phyloP scores from a whole-genome alignment of 352 stramenopile genomes.

The Phytophthora multivora region DNA sequence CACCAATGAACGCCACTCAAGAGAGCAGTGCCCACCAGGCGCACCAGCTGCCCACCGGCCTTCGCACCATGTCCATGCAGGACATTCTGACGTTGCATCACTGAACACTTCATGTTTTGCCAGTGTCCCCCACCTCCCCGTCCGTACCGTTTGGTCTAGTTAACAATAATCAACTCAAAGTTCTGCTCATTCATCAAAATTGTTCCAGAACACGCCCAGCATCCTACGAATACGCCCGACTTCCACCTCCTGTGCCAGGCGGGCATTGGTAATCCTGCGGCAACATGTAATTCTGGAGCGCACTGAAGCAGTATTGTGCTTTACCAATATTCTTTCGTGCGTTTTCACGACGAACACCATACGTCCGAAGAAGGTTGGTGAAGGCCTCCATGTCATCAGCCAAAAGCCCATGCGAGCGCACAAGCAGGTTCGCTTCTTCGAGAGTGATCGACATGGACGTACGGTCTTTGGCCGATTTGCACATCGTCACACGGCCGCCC shows the following conservation, averaged over 20 bases:
- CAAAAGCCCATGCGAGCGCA: conserved; percentile 55
- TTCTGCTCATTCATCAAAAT: conserved; percentile 9
- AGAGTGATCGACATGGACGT: conserved; percentile 98
- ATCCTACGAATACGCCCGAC: conserved; percentile 59
- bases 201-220: conserved; percentile 10
- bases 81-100: conserved; percentile 58
- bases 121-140: conserved; percentile 7
- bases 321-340: conserved; percentile 89
- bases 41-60: conserved; percentile 12
- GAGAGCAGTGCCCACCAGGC: conserved; percentile 10
- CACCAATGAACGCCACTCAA: conserved; percentile 10
- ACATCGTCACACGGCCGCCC: conserved; percentile 94
- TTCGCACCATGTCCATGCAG: conserved; percentile 75
- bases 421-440: conserved; percentile 85
- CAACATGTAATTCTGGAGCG: conserved; percentile 85
- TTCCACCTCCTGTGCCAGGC: conserved; percentile 78
- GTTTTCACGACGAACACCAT: conserved; percentile 84
- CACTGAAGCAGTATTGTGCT: conserved; percentile 85
- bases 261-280: conserved; percentile 80
- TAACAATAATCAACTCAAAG: conserved; percentile 1
- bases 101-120: conserved; percentile 20
- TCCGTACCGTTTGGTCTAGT: conserved; percentile 26
- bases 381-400: conserved; percentile 57
- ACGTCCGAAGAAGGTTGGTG: conserved; percentile 70
- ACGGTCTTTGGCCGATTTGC: conserved; percentile 97